These are phyloP conservation scores for Oryza nivara DNA, from an alignment of 176 grass and related monocot genomes.

Conservation along the genomic window DNA sequence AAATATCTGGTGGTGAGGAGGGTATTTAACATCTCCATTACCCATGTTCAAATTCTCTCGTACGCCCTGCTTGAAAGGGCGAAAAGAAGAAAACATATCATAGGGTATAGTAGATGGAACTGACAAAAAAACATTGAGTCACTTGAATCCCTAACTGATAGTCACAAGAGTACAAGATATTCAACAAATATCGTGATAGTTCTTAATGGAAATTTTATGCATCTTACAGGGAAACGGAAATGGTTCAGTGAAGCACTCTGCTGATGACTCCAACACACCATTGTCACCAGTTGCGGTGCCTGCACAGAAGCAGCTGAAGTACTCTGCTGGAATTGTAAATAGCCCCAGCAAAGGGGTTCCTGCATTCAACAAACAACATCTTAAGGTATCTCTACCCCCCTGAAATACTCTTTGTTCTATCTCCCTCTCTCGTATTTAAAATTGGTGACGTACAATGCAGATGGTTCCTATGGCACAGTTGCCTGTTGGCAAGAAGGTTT, in stretches of 20 bases:
- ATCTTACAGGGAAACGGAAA: slow-evolving; percentile 71
- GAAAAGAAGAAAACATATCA: neutral
- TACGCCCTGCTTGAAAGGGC: neutral
- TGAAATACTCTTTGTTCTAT: neutral
- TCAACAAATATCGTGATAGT: neutral
- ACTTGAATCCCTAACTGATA: slow-evolving; percentile 6
- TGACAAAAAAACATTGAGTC: slow-evolving; percentile 4
- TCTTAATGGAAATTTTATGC: slow-evolving; percentile 21
- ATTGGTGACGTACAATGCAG: slow-evolving; percentile 50
- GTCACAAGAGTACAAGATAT: neutral
- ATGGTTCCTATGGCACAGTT: slow-evolving; percentile 87
- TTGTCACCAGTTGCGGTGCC: slow-evolving; percentile 83
- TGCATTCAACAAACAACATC: slow-evolving; percentile 65
- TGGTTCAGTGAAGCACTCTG: slow-evolving; percentile 68
- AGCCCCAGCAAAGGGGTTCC: slow-evolving; percentile 69
- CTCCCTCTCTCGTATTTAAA: slow-evolving; percentile 20
- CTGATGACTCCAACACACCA: slow-evolving; percentile 67
- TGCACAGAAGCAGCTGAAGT: slow-evolving; percentile 97
- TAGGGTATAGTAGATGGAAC: neutral
- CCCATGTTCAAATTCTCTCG: neutral
- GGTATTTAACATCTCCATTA: neutral
- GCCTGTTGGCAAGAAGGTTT: slow-evolving; percentile 65
- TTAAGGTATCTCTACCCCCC: slow-evolving; percentile 55
- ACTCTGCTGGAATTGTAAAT: slow-evolving; percentile 89
- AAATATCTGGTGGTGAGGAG: neutral